Evolutionary conservation across 2,329 filamentous ascomycete species (phyloP), one percentile per base, ranked within the genome.

Genomic region (Didymella sp.): DNA sequence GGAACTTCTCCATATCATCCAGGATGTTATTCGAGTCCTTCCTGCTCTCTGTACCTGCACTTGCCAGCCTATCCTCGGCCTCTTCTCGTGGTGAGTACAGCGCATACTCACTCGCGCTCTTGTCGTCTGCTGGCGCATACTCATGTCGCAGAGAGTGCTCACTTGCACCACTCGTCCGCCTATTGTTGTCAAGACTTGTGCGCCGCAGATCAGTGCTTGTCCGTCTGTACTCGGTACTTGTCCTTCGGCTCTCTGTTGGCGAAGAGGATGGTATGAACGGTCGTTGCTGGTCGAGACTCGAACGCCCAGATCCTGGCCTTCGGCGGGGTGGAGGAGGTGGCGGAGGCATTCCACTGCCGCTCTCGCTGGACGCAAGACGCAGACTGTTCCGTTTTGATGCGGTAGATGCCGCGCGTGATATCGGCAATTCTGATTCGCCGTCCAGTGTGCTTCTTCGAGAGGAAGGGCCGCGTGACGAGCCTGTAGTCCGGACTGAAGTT

Each of bases 1-100:
- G 75, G 27, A 77, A 76, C 58, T 63, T 71, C 30, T 76, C 74
- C 73, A 77, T 74, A 46, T 77, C 75, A 46, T 74, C 72, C 13
- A 77, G 54, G 5, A 77, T 73, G 54, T 68, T 75, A 15, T 55
- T 64, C 8, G 67, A 59, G 31, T 65, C 63, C 31, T 59, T 70
- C 28, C 60, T 58, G 8, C 24, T 28, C 17, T 61, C 28, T n/a
- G 8, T 2, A 4, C 28, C 28, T 6, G 38, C 48, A 6, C 22
- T n/a, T 15, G 57, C 63, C 15, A 67, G 9, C 21, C 35, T 60
- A 33, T 66, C 66, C 40, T 69, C 67, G 0, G 52, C 53, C 40
- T 73, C 71, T n/a, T 71, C 69, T 24, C 63, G 53, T 3, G 70
- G 71, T 8, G 67, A 70, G 38, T 70, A 70, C 31, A 73, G 44